Percentiles rank a stretch among this genome's conserved stretches.
These are phyloP conservation scores for Scleroderma citrinum DNA, from an alignment of 768 basidiomycete species.

Conservation along the genomic window DNA sequence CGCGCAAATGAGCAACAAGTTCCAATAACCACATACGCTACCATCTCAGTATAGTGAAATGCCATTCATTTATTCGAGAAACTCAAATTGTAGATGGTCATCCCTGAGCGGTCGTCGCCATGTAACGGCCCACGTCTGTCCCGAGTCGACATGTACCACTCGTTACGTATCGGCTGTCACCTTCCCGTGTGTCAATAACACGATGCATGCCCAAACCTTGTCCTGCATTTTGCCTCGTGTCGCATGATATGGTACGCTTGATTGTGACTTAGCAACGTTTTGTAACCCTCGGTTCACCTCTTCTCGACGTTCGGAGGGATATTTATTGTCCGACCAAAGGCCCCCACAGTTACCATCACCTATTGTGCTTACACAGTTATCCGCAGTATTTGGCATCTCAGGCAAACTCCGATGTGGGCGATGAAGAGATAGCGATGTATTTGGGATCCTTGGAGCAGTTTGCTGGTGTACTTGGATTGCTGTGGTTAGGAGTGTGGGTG, in stretches of 20 bases:
- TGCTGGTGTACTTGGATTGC: slow-evolving; percentile 13
- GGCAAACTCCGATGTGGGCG: slow-evolving; percentile 14
- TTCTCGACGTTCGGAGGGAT: slow-evolving; percentile 1
- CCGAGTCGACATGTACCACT: slow-evolving; percentile 20
- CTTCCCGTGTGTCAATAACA: slow-evolving; percentile 5
- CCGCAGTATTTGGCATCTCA: slow-evolving; percentile 15
- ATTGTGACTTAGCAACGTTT: slow-evolving; percentile 20
- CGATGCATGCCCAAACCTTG: slow-evolving; percentile 15
- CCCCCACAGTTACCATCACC: slow-evolving; percentile 9
- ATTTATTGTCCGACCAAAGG: slow-evolving; percentile 13
- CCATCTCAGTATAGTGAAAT: background rate
- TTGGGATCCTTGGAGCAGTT: slow-evolving; percentile 9
- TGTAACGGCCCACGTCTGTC: slow-evolving; percentile 15
- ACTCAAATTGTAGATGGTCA: too few species aligned
- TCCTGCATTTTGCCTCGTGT: slow-evolving; percentile 24
- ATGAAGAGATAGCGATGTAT: slow-evolving; percentile 22
- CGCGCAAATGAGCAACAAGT: background rate
- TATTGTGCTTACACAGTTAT: slow-evolving; percentile 13
- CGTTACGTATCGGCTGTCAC: slow-evolving; percentile 17
- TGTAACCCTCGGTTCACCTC: slow-evolving; percentile 5
- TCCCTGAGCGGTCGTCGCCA: slow-evolving; percentile 13
- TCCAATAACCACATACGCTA: too few species aligned
- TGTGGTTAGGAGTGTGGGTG: slow-evolving; percentile 15
- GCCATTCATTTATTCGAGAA: too few species aligned
- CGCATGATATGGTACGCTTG: slow-evolving; percentile 7